Conservation (phyloP, 169 alveolate genomes). For the Eimeria praecox region DNA sequence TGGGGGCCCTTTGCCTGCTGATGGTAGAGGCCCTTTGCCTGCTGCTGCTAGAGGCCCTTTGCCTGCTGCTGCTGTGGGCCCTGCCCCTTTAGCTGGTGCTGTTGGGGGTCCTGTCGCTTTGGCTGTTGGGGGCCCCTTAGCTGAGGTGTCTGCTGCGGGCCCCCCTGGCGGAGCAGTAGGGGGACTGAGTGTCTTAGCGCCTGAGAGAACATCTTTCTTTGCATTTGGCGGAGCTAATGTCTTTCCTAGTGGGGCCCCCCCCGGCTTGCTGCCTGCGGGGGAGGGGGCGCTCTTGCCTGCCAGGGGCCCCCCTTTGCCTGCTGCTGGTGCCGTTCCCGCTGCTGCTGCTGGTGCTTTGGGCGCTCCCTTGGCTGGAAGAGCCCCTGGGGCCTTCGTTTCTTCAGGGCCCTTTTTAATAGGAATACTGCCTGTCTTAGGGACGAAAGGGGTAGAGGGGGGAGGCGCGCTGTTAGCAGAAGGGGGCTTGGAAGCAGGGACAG, state of each 20-base stretch:
- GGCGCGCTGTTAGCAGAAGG: not conserved
- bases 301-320: not conserved
- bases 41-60: slow-evolving; percentile 29
- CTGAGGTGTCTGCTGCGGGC: slow-evolving; percentile 13
- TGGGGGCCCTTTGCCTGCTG: slow-evolving; percentile 1
- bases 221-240: not conserved
- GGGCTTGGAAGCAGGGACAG: slow-evolving; percentile 3
- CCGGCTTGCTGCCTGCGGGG: not conserved
- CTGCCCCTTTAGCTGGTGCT: slow-evolving; percentile 6
- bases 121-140: slow-evolving; percentile 10
- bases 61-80: not conserved
- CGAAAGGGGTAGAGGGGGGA: not conserved
- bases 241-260: not conserved
- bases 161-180: not conserved
- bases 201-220: not conserved
- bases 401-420: not conserved
- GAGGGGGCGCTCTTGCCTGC: not conserved
- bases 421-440: slow-evolving; percentile 10
- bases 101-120: not conserved
- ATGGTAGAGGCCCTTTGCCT: slow-evolving; percentile 32
- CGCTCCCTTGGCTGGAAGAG: not conserved
- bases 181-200: not conserved
- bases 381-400: not conserved
- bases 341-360: slow-evolving; percentile 38
- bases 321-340: not conserved